A percentile compares a stretch with the other conserved stretches of the same genome.
These are phyloP conservation scores for Coniochaeta ligniaria DNA, from an alignment of 2,329 filamentous ascomycete species.

Conservation along the genomic window DNA sequence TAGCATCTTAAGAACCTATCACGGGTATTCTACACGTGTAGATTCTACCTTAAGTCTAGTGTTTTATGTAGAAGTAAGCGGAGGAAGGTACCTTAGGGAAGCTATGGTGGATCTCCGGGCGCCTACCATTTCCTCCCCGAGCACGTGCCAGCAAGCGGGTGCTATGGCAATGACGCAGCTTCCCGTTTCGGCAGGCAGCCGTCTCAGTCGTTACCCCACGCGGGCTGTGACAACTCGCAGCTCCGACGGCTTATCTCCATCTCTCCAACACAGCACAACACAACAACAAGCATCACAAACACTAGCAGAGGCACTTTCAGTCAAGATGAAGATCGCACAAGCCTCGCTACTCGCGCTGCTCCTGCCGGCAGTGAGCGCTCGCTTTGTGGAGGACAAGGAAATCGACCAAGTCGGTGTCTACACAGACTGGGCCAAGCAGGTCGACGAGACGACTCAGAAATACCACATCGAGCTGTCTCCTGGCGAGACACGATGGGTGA, in stretches of 20 bases:
- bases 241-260: not conserved
- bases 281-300: not conserved
- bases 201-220: not conserved
- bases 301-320: not conserved
- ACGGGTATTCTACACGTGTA: too few species aligned
- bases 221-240: not conserved
- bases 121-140: too few species aligned
- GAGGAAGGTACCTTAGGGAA: not conserved
- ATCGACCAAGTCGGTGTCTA: conserved; percentile 41
- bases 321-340: conserved; percentile 44
- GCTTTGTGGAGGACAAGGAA: conserved; percentile 48
- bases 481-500: conserved; percentile 78
- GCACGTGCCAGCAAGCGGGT: not conserved
- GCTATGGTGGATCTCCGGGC: not conserved
- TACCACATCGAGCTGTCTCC: conserved; percentile 82
- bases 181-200: not conserved
- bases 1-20: too few species aligned
- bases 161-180: not conserved
- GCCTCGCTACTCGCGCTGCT: conserved; percentile 47
- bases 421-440: conserved; percentile 27
- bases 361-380: conserved; percentile 46
- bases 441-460: conserved; percentile 33
- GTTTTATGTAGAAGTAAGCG: not conserved
- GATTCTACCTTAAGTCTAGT: too few species aligned
- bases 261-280: not conserved